Evolutionary conservation across 1,284 basidiomycete genomes (phyloP).

Genomic region (Schizophyllum amplum): DNA sequence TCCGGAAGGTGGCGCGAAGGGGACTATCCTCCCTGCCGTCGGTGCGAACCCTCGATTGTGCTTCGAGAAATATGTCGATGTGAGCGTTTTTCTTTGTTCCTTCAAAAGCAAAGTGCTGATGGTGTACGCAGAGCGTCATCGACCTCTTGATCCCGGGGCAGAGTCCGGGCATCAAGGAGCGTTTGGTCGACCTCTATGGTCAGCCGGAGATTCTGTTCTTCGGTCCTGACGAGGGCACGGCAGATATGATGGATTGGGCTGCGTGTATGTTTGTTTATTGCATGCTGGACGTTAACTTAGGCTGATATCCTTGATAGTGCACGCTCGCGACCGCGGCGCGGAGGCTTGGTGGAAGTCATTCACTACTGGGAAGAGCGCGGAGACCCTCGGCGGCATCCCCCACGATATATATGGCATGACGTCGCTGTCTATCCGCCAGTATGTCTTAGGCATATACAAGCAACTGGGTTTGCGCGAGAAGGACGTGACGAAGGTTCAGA

Average conservation of each 20-base stretch:
- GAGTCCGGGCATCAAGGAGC: constrained; percentile 94
- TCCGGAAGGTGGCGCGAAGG: constrained; percentile 95
- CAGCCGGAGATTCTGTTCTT: constrained; percentile 97
- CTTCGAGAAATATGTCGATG: constrained; percentile 99
- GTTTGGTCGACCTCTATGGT: constrained; percentile 83
- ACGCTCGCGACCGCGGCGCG: constrained; percentile 80
- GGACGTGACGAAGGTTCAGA: constrained; percentile 97
- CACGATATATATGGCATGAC: constrained; percentile 88
- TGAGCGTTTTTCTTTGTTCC: constrained; percentile 28
- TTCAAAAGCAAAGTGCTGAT: constrained; percentile 5
- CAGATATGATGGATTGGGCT: constrained; percentile 99
- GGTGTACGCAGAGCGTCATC: constrained; percentile 54
- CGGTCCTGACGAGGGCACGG: constrained; percentile 97
- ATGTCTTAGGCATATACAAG: constrained; percentile 92
- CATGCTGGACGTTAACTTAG: neutral
- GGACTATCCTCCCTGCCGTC: constrained; percentile 91
- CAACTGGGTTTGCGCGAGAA: constrained; percentile 93
- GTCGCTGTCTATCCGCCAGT: constrained; percentile 90
- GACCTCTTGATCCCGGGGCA: constrained; percentile 90
- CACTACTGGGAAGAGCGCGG: constrained; percentile 96
- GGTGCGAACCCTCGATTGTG: constrained; percentile 81
- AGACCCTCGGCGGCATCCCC: constrained; percentile 86
- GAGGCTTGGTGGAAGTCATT: constrained; percentile 97
- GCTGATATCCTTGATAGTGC: constrained; percentile 40
- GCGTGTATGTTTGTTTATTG: constrained; percentile 57